Evolutionary conservation across 2,329 filamentous ascomycete species (phyloP).

Genomic region (Xylariaceae sp.): DNA sequence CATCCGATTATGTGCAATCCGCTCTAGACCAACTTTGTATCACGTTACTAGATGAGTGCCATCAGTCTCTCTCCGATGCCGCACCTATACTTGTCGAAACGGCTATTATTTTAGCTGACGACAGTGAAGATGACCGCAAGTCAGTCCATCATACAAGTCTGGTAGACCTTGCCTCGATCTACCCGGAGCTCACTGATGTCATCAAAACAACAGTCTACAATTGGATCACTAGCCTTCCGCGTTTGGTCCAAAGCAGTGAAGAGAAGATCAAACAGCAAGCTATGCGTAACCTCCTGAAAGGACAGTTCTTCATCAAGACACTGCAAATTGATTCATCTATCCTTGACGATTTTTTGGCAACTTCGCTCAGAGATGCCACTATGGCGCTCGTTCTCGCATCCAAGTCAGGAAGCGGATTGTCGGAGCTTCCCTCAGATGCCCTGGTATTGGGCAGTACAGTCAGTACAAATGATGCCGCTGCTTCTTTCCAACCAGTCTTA

Average conservation of each 20-base stretch:
- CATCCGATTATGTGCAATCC: slow-evolving; percentile 62
- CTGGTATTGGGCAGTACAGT: slow-evolving; percentile 29
- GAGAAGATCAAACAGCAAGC: slow-evolving; percentile 70
- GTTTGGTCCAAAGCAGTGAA: slow-evolving; percentile 79
- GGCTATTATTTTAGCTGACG: slow-evolving; percentile 62
- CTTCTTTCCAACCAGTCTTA: slow-evolving; percentile 57
- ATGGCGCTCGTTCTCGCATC: slow-evolving; percentile 38
- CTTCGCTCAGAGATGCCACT: slow-evolving; percentile 72
- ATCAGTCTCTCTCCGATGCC: slow-evolving; percentile 66
- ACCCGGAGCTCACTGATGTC: slow-evolving; percentile 57
- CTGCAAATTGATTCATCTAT: slow-evolving; percentile 62
- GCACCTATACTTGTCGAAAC: slow-evolving; percentile 74
- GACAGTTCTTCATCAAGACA: slow-evolving; percentile 61
- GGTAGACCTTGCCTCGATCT: slow-evolving; percentile 58
- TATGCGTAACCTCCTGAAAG: slow-evolving; percentile 71
- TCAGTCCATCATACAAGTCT: slow-evolving; percentile 48
- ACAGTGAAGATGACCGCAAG: slow-evolving; percentile 39
- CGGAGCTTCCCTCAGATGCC: slow-evolving; percentile 31
- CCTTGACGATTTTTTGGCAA: slow-evolving; percentile 63
- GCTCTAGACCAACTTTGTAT: slow-evolving; percentile 70
- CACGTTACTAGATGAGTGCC: slow-evolving; percentile 73
- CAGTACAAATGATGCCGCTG: slow-evolving; percentile 15
- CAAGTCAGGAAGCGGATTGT: slow-evolving; percentile 29
- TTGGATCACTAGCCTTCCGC: slow-evolving; percentile 77
- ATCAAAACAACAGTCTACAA: slow-evolving; percentile 70